Evolutionary conservation across 352 stramenopile species (phyloP).

Genomic region (Aphanomyces euteiches): DNA sequence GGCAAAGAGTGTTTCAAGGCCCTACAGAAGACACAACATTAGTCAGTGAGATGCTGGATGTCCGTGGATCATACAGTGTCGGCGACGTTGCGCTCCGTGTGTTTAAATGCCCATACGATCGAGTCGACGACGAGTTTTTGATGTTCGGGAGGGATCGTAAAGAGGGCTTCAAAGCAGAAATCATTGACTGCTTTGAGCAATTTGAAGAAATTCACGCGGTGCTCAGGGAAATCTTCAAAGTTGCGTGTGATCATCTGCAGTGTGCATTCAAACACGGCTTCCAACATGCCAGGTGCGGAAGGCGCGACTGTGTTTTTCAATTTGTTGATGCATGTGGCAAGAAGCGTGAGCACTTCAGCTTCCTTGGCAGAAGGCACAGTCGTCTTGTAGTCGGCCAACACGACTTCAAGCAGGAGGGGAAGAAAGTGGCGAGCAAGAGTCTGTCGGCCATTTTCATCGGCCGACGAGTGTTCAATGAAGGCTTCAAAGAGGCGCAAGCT

Average conservation of each 20-base stretch:
- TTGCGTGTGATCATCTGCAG: constrained; percentile 99
- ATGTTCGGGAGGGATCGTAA: constrained; percentile 94
- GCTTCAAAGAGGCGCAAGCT: constrained; percentile 93
- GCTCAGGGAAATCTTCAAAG: constrained; percentile 98
- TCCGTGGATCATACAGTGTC: constrained; percentile 74
- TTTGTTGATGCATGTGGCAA: constrained; percentile 96
- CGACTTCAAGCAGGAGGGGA: constrained; percentile 94
- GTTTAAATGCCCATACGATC: constrained; percentile 99
- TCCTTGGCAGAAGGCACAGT: constrained; percentile 71
- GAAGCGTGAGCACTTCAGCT: constrained; percentile 92
- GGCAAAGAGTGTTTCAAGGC: constrained; percentile 95
- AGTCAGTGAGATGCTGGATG: background rate
- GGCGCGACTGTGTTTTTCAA: constrained; percentile 87
- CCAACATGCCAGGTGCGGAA: constrained; percentile 93
- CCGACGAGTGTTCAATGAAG: constrained; percentile 89
- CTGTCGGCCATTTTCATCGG: constrained; percentile 64
- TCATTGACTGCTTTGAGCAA: constrained; percentile 94
- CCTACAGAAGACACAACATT: constrained; percentile 43
- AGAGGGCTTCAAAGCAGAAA: constrained; percentile 96
- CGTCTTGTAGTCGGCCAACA: constrained; percentile 95
- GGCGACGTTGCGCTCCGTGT: constrained; percentile 98
- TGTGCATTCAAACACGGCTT: constrained; percentile 97
- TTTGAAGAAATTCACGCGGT: constrained; percentile 98
- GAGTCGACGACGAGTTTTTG: constrained; percentile 99
- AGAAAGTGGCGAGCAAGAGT: constrained; percentile 93